phyloP scores from a whole-genome alignment of 192 early-diverging fungal genomes.

The Piromyces finnis region DNA sequence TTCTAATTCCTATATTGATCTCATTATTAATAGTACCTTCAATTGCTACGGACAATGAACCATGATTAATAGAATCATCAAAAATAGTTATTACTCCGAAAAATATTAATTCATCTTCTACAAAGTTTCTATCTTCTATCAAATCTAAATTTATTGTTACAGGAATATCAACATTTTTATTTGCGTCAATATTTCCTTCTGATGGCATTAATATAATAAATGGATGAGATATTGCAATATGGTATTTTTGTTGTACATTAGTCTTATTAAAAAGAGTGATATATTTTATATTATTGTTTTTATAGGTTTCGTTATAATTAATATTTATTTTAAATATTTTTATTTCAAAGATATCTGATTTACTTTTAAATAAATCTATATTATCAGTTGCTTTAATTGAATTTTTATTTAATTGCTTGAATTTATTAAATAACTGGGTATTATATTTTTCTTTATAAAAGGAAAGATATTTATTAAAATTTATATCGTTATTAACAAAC shows the following conservation, averaged over 20 bases:
- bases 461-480: not conserved
- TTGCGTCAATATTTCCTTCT: not conserved
- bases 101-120: not conserved
- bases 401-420: not conserved
- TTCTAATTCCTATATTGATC: not conserved
- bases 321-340: not conserved
- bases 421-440: not conserved
- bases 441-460: not conserved
- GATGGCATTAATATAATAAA: not conserved
- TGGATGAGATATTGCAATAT: not conserved
- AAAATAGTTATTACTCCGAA: not conserved
- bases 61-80: not conserved
- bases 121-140: not conserved
- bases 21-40: not conserved
- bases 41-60: not conserved
- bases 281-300: not conserved
- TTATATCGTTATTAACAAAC: not conserved
- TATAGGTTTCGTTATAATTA: not conserved
- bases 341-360: not conserved
- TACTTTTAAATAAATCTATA: not conserved
- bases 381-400: not conserved
- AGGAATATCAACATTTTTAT: not conserved
- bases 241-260: not conserved
- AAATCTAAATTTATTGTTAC: not conserved
- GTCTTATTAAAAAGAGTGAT: not conserved